Conservation (phyloP, 1,139 yeast species). For the Hyphopichia fennica region DNA sequence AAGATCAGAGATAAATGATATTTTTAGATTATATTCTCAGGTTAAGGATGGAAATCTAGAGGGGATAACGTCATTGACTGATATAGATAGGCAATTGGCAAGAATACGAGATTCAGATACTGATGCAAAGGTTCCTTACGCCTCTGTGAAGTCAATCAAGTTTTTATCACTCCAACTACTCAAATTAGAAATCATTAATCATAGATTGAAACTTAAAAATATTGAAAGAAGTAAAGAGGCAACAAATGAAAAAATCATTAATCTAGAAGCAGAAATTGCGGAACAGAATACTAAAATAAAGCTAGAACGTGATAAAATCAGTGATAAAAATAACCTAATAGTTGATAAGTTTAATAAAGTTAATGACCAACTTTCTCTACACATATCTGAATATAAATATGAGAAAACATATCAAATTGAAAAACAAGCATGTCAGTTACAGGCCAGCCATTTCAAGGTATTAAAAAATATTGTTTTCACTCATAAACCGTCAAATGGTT, state of each 20-base stretch:
- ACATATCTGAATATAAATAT: constrained; percentile 15
- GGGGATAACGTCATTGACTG: background rate
- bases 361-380: constrained; percentile 9
- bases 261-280: constrained; percentile 8
- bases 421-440: constrained; percentile 28
- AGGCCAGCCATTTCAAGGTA: constrained; percentile 22
- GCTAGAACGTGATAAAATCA: constrained; percentile 10
- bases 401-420: constrained; percentile 28
- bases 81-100: background rate
- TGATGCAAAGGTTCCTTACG: constrained; percentile 17
- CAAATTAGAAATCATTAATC: constrained; percentile 34
- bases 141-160: constrained; percentile 30
- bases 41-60: constrained; percentile 11
- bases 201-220: constrained; percentile 21
- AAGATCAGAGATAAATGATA: constrained; percentile 26
- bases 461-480: constrained; percentile 27
- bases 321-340: constrained; percentile 8
- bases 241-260: constrained; percentile 15
- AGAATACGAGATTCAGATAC: constrained; percentile 1
- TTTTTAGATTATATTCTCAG: constrained; percentile 19
- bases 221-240: constrained; percentile 19
- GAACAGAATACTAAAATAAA: constrained; percentile 6
- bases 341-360: constrained; percentile 7
- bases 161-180: constrained; percentile 43
- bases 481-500: constrained; percentile 4